Base-by-base conservation (phyloP, 768 basidiomycete genomes). In the Gelatoporia subvermispora region DNA sequence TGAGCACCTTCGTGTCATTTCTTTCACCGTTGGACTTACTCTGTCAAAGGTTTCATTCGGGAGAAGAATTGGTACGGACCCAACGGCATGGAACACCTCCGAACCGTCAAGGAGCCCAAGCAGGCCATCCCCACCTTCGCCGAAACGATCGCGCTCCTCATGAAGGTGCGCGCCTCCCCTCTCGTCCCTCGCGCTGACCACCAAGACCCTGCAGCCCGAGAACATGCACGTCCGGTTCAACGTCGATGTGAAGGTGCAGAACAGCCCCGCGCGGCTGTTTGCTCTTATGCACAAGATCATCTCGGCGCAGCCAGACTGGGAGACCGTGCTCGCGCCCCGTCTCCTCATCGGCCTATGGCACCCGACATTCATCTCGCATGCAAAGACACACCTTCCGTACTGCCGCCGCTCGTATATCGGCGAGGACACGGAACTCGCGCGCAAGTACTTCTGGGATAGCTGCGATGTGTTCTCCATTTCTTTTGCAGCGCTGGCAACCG, bases 241-340 rank as follows among this genome's bases (percentile, higher is more conserved):
- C 72, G 79, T 97, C 52, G 95, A 98, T 64, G 89, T 96, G 63
- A 99, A 99, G 69, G 78, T 85, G 22, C 84, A 92, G 61, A 98
- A 97, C 62, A 82, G 93, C 61, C 93, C 95, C 0, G 82, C 82
- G 48, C 79, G 78, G n/a, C 76, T 95, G 25, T 96, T 94, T 70
- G 62, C 68, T 20, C 71, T 93, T 37, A 91, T 96, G 81, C 76
- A 88, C 68, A 65, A 67, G 35, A 72, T 76, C 49, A 81, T 95
- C 50, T 72, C 78, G 13, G 58, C 72, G 7, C 79, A 92, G 51
- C 72, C 77, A 1, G 71, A 77, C 24, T 95, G 86, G 87, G 77
- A 91, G 66, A 82, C 78, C 8, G 64, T 58, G 35, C 80, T 95
- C 44, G 90, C 86, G 1, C 91, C 90, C 0, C 78, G 92, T 16